Evolutionary conservation across 1,284 basidiomycete species (phyloP).

Genomic region (Rhodotorula sp.): DNA sequence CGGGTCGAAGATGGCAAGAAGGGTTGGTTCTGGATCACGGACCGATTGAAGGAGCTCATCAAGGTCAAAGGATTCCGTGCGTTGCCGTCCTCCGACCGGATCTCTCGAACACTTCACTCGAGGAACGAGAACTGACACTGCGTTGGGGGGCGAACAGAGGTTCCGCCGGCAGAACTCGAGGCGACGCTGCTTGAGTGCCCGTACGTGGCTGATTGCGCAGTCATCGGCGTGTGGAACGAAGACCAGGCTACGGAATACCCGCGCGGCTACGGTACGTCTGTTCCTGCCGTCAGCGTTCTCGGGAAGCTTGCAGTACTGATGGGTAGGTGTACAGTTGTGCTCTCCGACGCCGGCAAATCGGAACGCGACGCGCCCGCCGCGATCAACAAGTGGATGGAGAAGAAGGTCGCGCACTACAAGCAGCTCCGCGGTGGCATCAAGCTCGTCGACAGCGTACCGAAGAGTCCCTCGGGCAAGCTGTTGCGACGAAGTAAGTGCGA

Average conservation of each 20-base stretch:
- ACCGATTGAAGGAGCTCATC: conserved; percentile 37
- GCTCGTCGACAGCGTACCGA: conserved; percentile 40
- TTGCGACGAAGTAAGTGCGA: conserved; percentile 18
- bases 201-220: conserved; percentile 39
- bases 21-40: conserved; percentile 38
- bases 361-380: conserved; percentile 37
- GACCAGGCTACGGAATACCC: conserved; percentile 38
- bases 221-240: conserved; percentile 41
- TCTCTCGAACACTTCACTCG: too few species aligned
- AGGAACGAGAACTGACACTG: too few species aligned
- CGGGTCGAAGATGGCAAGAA: conserved; percentile 32
- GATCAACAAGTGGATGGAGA: conserved; percentile 46
- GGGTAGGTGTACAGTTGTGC: conserved; percentile 18
- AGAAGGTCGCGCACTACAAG: conserved; percentile 49
- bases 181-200: conserved; percentile 30
- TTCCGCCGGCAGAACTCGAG: conserved; percentile 29
- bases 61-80: conserved; percentile 32
- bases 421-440: conserved; percentile 45
- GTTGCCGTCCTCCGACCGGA: conserved; percentile 9
- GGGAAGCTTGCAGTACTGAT: not conserved
- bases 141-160: not conserved
- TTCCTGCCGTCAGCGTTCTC: not conserved
- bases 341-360: conserved; percentile 38
- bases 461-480: conserved; percentile 34
- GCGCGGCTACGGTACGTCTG: conserved; percentile 29